These are phyloP conservation scores for Akanthomyces lecanii DNA, from an alignment of 2,329 filamentous ascomycete species.

Conservation along the genomic window DNA sequence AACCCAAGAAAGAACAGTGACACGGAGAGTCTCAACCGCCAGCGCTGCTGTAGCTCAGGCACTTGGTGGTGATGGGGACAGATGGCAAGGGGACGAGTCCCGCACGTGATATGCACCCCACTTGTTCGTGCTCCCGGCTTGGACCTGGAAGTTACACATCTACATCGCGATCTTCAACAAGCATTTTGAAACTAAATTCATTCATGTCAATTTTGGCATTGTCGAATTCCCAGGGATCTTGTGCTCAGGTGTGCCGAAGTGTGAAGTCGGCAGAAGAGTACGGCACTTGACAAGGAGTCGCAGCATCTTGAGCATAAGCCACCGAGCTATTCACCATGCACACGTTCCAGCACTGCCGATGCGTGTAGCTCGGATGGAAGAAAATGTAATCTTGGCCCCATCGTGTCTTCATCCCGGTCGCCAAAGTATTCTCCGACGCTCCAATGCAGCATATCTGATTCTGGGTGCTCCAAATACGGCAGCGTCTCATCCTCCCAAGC, in stretches of 20 bases:
- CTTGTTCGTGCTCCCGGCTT: not conserved
- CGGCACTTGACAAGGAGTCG: no score
- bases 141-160: not conserved
- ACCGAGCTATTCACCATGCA: not conserved
- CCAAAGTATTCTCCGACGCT: constrained; percentile 11
- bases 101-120: constrained; percentile 15
- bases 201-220: not conserved
- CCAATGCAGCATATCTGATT: constrained; percentile 1
- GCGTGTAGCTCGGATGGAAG: not conserved
- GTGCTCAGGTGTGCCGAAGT: no score
- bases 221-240: not conserved
- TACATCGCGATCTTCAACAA: not conserved
- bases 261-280: not conserved
- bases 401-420: not conserved
- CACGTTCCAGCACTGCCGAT: not conserved
- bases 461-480: constrained; percentile 11
- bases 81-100: constrained; percentile 9
- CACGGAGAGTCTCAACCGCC: not conserved
- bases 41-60: not conserved
- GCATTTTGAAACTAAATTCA: not conserved
- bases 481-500: not conserved
- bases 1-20: not conserved
- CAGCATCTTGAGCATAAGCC: no score
- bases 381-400: constrained; percentile 9
- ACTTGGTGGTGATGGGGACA: constrained; percentile 14